A percentile compares a stretch with the other conserved stretches of the same genome.
These are phyloP conservation scores for Craterostigma plantagineum DNA, from an alignment of 257 asterid species.

Conservation along the genomic window DNA sequence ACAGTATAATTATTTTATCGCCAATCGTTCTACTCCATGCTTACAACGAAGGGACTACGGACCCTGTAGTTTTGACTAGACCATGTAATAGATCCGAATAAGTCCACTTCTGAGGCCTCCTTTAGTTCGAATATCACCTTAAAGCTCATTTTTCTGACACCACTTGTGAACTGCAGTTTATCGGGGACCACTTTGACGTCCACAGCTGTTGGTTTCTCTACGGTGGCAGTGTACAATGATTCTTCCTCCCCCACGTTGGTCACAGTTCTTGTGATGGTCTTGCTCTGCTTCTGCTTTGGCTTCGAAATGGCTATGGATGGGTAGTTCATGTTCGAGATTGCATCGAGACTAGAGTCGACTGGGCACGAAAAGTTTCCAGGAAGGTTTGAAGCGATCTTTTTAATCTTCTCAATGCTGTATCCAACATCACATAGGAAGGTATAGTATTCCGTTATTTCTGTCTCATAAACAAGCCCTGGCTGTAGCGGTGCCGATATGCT, in stretches of 20 bases:
- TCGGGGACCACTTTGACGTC: slow-evolving; percentile 40
- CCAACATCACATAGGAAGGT: slow-evolving; percentile 54
- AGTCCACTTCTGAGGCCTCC: slow-evolving; percentile 10
- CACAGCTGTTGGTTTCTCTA: slow-evolving; percentile 24
- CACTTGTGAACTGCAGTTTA: slow-evolving; percentile 36
- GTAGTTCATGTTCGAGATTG: slow-evolving; percentile 63
- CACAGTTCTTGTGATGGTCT: slow-evolving; percentile 34
- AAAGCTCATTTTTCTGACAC: slow-evolving; percentile 27
- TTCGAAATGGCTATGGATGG: slow-evolving; percentile 57
- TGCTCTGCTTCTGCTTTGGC: slow-evolving; percentile 14
- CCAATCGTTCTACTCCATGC: slow-evolving; percentile 4
- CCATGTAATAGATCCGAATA: slow-evolving; percentile 77
- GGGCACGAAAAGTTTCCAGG: slow-evolving; percentile 56
- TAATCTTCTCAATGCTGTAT: slow-evolving; percentile 24
- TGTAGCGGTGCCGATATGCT: slow-evolving; percentile 33
- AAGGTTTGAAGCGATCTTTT: slow-evolving; percentile 24
- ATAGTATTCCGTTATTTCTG: slow-evolving; percentile 30
- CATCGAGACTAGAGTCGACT: slow-evolving; percentile 15
- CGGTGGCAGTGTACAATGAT: slow-evolving; percentile 23
- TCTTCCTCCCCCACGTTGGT: slow-evolving; percentile 55
- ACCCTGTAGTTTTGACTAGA: slow-evolving; percentile 37
- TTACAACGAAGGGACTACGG: slow-evolving; percentile 49
- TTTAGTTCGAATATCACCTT: slow-evolving; percentile 29
- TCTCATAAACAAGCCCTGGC: slow-evolving; percentile 81
- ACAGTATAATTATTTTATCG: background rate